A percentile compares a stretch with the other conserved stretches of the same genome.
phyloP scores from a whole-genome alignment of 2,329 filamentous ascomycete species.

The Anthostomella pinea region DNA sequence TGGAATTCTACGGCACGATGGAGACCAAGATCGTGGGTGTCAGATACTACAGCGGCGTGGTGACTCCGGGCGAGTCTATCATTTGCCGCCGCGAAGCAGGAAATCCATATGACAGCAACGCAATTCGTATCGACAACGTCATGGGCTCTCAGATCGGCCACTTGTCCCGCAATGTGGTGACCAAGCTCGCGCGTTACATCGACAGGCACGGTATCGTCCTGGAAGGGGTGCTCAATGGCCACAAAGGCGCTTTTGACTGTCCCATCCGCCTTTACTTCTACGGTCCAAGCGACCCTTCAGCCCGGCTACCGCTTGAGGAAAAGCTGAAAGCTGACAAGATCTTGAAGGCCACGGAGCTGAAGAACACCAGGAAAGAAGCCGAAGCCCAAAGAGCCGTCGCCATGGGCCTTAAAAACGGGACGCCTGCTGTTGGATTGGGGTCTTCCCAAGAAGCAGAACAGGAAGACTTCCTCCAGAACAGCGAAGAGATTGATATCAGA shows the following conservation, averaged over 20 bases:
- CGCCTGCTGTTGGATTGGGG: slow-evolving; percentile 35
- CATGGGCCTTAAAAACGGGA: slow-evolving; percentile 38
- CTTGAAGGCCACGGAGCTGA: slow-evolving; percentile 54
- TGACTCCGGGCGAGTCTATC: slow-evolving; percentile 57
- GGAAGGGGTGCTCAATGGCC: slow-evolving; percentile 67
- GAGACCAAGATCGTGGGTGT: slow-evolving; percentile 57
- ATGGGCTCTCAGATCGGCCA: slow-evolving; percentile 75
- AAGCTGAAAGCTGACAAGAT: slow-evolving; percentile 65
- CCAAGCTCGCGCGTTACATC: slow-evolving; percentile 72
- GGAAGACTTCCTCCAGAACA: slow-evolving; percentile 59
- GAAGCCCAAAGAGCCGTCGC: slow-evolving; percentile 48
- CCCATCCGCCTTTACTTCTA: slow-evolving; percentile 68
- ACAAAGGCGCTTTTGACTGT: slow-evolving; percentile 67
- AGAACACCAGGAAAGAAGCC: slow-evolving; percentile 52
- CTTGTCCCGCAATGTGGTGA: slow-evolving; percentile 62
- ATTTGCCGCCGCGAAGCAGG: slow-evolving; percentile 56
- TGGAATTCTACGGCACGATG: slow-evolving; percentile 48
- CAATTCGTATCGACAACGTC: slow-evolving; percentile 76
- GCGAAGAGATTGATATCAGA: slow-evolving; percentile 65
- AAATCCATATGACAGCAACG: slow-evolving; percentile 70
- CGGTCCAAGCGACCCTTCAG: slow-evolving; percentile 57
- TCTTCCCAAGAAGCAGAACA: slow-evolving; percentile 26
- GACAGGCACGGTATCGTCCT: slow-evolving; percentile 59
- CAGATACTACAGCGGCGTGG: slow-evolving; percentile 53
- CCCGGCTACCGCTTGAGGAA: slow-evolving; percentile 53